A percentile compares a stretch with the other conserved stretches of the same genome.
phyloP scores from a whole-genome alignment of 2,329 filamentous ascomycete genomes.

The Simplicillium aogashimaense region DNA sequence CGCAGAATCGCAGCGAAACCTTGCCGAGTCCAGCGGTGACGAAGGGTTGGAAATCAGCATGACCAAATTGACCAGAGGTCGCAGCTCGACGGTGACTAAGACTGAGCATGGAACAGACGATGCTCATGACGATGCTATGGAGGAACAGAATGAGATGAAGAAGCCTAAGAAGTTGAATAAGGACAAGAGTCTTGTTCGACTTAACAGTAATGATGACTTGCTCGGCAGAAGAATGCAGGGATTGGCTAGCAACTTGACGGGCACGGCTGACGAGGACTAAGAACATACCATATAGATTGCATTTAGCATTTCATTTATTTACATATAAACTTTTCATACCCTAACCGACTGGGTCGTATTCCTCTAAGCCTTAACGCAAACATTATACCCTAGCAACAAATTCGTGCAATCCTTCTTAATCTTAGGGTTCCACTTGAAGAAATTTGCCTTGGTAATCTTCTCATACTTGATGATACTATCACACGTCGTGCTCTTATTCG shows the following conservation, averaged over 20 bases:
- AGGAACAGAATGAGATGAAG: constrained; percentile 12
- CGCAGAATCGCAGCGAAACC: not conserved
- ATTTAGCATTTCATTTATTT: too few relatives aligned
- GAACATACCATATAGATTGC: not conserved
- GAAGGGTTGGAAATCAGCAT: constrained; percentile 82
- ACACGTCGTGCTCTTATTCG: not conserved
- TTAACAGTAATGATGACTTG: constrained; percentile 48
- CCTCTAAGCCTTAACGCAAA: too few relatives aligned
- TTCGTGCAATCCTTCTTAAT: not conserved
- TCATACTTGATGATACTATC: constrained; percentile 1
- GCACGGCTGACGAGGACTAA: constrained; percentile 32
- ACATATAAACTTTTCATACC: too few relatives aligned
- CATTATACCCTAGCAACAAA: not conserved
- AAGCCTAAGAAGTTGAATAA: constrained; percentile 23
- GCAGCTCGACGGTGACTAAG: constrained; percentile 14
- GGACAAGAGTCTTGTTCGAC: constrained; percentile 38
- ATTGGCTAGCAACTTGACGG: constrained; percentile 42
- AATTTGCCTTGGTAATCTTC: not conserved
- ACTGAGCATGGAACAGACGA: constrained; percentile 3
- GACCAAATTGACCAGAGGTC: constrained; percentile 32
- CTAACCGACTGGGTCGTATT: too few relatives aligned
- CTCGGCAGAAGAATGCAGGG: constrained; percentile 49
- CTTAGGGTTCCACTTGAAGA: constrained; percentile 1
- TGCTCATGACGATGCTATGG: not conserved
- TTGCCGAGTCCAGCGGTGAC: constrained; percentile 58